Percentiles rank a stretch among this genome's conserved stretches.
phyloP scores from a whole-genome alignment of 75 land plant species.

The Cunninghamia lanceolata region DNA sequence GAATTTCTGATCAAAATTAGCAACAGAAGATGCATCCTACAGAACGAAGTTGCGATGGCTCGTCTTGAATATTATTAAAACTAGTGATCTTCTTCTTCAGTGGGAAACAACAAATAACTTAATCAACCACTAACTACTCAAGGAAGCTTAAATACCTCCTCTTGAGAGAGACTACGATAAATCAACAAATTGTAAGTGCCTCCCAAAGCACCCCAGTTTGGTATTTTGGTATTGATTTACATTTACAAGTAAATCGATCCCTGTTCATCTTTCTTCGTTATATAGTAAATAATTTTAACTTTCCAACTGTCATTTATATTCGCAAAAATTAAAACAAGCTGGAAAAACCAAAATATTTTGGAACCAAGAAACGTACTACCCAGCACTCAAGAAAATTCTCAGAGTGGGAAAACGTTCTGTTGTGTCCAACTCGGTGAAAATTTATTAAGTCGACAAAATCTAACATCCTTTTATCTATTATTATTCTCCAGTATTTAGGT shows the following conservation, averaged over 20 bases:
- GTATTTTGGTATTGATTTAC: too few relatives aligned
- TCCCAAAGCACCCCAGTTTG: too few relatives aligned
- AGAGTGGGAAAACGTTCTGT: too few relatives aligned
- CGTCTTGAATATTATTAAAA: not conserved
- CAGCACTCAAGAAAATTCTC: not conserved
- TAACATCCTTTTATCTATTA: not conserved
- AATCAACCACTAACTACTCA: too few relatives aligned
- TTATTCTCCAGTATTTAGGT: not conserved
- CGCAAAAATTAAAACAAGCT: not conserved
- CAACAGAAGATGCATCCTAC: not conserved
- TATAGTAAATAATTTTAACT: not conserved
- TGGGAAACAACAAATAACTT: not conserved
- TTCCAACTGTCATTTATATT: not conserved
- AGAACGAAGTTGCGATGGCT: not conserved
- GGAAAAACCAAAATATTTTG: not conserved
- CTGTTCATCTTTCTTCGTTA: not conserved
- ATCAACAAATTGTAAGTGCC: too few relatives aligned
- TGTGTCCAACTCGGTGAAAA: not conserved
- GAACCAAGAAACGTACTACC: not conserved
- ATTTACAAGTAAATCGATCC: too few relatives aligned
- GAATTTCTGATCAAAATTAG: not conserved
- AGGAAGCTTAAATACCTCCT: too few relatives aligned
- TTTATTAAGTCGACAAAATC: not conserved
- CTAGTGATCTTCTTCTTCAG: not conserved
- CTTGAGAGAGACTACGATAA: too few relatives aligned